Evolutionary conservation across 2,329 filamentous ascomycete genomes (phyloP).

Genomic region (Diaporthe eres): DNA sequence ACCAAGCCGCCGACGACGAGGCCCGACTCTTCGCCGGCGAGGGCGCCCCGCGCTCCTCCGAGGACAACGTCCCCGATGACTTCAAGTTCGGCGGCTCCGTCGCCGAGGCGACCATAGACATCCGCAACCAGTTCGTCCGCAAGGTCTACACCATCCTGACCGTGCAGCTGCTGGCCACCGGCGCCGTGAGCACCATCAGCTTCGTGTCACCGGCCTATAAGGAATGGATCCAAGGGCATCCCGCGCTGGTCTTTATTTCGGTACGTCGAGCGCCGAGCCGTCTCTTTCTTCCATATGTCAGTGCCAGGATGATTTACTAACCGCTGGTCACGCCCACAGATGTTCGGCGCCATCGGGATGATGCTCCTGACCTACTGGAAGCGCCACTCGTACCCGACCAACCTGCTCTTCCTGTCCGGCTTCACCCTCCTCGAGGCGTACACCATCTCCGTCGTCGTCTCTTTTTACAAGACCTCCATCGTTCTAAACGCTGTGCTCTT

Average conservation of each 20-base stretch:
- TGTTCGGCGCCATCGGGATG: constrained; percentile 86
- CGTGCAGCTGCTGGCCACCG: constrained; percentile 90
- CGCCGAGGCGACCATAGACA: constrained; percentile 92
- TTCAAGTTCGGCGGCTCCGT: constrained; percentile 99
- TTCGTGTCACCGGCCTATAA: constrained; percentile 88
- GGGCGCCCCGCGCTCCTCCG: constrained; percentile 80
- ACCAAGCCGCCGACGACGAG: constrained; percentile 66
- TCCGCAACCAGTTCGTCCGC: constrained; percentile 95
- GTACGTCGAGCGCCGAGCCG: constrained; percentile 57
- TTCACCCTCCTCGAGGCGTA: constrained; percentile 97
- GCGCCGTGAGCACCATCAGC: constrained; percentile 82
- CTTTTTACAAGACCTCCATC: constrained; percentile 86
- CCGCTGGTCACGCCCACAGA: constrained; percentile 54
- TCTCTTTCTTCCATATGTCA: not conserved
- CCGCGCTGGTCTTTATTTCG: constrained; percentile 88
- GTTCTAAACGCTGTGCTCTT: constrained; percentile 93
- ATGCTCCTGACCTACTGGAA: constrained; percentile 95
- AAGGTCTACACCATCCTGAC: constrained; percentile 99
- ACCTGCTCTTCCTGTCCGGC: constrained; percentile 89
- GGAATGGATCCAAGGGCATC: constrained; percentile 86
- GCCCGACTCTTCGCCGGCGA: constrained; percentile 67
- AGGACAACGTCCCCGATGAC: constrained; percentile 95
- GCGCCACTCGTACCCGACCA: constrained; percentile 93
- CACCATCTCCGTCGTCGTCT: constrained; percentile 91
- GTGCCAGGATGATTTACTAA: constrained; percentile 14